Evolutionary conservation across 2,329 filamentous ascomycete genomes (phyloP).

Genomic region (Reticulascus tulasneorum): DNA sequence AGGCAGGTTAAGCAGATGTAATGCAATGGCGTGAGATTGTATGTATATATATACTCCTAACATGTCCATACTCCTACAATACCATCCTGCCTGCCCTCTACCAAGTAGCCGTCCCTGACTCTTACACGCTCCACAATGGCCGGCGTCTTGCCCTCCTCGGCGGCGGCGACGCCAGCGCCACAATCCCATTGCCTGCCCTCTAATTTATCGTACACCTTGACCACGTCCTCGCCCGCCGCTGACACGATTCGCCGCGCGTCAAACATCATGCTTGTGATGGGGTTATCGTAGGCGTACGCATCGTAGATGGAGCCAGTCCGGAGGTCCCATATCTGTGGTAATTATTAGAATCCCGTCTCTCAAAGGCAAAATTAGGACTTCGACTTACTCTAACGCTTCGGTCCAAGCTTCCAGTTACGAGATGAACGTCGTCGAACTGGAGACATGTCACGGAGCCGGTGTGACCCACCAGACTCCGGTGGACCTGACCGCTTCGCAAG

Average conservation of each 20-base stretch:
- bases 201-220: constrained; percentile 97
- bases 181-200: constrained; percentile 97
- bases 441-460: constrained; percentile 91
- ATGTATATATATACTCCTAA: constrained; percentile 28
- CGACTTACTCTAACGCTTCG: constrained; percentile 84
- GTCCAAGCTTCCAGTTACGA: constrained; percentile 90
- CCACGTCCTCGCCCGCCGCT: constrained; percentile 86
- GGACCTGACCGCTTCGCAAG: constrained; percentile 93
- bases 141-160: constrained; percentile 60
- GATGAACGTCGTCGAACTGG: constrained; percentile 92
- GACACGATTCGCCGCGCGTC: constrained; percentile 84
- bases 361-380: constrained; percentile 4
- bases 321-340: constrained; percentile 93
- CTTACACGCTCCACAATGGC: constrained; percentile 79
- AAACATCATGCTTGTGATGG: constrained; percentile 96
- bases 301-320: constrained; percentile 93
- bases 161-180: constrained; percentile 72
- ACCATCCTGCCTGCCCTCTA: constrained; percentile 85
- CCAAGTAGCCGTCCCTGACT: constrained; percentile 88
- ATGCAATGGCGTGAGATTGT: no score
- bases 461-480: constrained; percentile 90
- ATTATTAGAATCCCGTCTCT: no score
- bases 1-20: no score
- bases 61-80: constrained; percentile 89
- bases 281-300: constrained; percentile 90